phyloP scores from a whole-genome alignment of 2,329 filamentous ascomycete species.

The Rutstroemia sydowiana region DNA sequence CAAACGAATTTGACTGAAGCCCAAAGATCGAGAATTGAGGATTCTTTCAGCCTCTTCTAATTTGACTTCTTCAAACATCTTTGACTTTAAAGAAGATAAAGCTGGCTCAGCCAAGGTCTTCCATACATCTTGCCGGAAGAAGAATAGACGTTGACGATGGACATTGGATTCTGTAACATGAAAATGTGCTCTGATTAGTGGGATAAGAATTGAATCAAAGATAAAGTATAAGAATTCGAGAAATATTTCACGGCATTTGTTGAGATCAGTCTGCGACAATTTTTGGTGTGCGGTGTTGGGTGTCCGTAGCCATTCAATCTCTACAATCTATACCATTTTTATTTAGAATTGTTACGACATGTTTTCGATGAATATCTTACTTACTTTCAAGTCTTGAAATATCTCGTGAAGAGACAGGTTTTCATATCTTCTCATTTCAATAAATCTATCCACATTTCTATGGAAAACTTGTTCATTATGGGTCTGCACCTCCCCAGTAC shows the following conservation, averaged over 20 bases:
- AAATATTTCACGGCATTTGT: constrained; percentile 72
- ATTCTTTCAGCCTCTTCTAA: constrained; percentile 47
- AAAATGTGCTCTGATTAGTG: constrained; percentile 79
- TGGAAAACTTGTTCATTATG: constrained; percentile 59
- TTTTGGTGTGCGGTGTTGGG: constrained; percentile 43
- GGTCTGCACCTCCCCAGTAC: constrained; percentile 41
- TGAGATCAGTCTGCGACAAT: constrained; percentile 61
- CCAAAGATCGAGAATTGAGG: constrained; percentile 57
- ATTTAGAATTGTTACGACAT: not conserved
- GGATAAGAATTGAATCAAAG: constrained; percentile 86
- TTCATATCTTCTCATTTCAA: constrained; percentile 74
- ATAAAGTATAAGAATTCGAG: constrained; percentile 84
- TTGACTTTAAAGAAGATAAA: constrained; percentile 56
- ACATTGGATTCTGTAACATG: constrained; percentile 87
- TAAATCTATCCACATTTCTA: constrained; percentile 66
- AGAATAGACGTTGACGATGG: constrained; percentile 78
- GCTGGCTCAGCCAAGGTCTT: constrained; percentile 66
- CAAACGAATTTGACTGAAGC: constrained; percentile 71
- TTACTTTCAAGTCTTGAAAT: constrained; percentile 66
- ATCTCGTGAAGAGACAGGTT: constrained; percentile 72
- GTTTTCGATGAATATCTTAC: constrained; percentile 9
- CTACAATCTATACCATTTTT: constrained; percentile 47
- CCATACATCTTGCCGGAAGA: constrained; percentile 94
- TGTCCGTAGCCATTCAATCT: constrained; percentile 66
- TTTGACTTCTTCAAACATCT: constrained; percentile 74